A percentile compares a stretch with the other conserved stretches of the same genome.
phyloP scores from a whole-genome alignment of 2,329 filamentous ascomycete genomes.

The Diplocarpon rosae region DNA sequence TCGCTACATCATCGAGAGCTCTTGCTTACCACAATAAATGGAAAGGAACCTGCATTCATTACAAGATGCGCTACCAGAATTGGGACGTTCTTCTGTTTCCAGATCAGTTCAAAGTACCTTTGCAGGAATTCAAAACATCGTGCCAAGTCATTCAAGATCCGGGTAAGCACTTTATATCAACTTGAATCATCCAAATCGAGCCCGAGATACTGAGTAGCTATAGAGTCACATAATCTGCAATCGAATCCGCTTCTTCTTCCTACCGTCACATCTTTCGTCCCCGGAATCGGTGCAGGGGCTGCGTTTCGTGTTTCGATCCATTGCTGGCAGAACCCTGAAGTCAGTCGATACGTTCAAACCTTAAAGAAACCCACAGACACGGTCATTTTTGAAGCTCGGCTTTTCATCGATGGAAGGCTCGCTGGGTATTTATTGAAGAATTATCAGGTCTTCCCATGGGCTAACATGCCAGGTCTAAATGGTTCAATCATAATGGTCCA shows the following conservation, averaged over 20 bases:
- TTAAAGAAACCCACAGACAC: conserved; percentile 44
- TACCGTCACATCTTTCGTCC: conserved; percentile 60
- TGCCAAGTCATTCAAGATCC: conserved; percentile 55
- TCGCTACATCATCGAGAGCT: conserved; percentile 2
- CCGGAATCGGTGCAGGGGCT: conserved; percentile 45
- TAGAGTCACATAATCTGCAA: conserved; percentile 15
- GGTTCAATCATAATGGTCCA: conserved; percentile 37
- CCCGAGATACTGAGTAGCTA: background rate
- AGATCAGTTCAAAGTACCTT: conserved; percentile 49
- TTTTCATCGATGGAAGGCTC: conserved; percentile 57
- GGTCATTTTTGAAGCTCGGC: conserved; percentile 51
- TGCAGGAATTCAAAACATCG: conserved; percentile 73
- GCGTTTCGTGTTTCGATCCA: conserved; percentile 66
- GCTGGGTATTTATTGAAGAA: conserved; percentile 39
- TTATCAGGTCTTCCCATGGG: background rate
- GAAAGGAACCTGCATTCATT: background rate
- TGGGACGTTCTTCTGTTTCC: conserved; percentile 83
- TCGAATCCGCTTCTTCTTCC: conserved; percentile 34
- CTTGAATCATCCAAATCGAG: background rate
- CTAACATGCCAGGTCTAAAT: conserved; percentile 30
- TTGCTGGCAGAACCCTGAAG: conserved; percentile 53
- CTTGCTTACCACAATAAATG: background rate
- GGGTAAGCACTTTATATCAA: conserved; percentile 23
- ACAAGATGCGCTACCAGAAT: conserved; percentile 66
- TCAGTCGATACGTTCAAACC: conserved; percentile 45